These are phyloP conservation scores for Fusarium sp. DNA, from an alignment of 2,329 filamentous ascomycete genomes.

Conservation along the genomic window DNA sequence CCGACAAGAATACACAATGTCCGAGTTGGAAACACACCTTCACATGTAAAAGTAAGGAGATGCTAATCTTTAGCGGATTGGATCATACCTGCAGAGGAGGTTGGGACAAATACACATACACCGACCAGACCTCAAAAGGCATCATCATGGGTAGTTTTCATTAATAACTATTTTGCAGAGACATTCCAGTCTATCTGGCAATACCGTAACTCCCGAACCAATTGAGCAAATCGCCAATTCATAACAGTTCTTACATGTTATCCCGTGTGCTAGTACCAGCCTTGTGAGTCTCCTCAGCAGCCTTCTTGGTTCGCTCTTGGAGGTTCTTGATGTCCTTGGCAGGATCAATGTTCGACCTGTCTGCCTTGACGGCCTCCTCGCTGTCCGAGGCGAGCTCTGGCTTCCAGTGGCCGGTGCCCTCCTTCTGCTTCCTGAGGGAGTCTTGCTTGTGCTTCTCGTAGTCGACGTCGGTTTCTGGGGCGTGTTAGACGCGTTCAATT, in stretches of 20 bases:
- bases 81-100: background rate
- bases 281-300: conserved; percentile 58
- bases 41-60: background rate
- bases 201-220: conserved; percentile 14
- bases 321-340: conserved; percentile 57
- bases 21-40: too few species aligned
- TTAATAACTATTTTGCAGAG: conserved; percentile 20
- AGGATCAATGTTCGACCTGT: conserved; percentile 53
- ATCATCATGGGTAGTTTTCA: conserved; percentile 4
- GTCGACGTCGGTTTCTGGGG: conserved; percentile 50
- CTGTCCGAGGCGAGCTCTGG: conserved; percentile 79
- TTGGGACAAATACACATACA: background rate
- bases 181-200: conserved; percentile 11
- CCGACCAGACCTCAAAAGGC: background rate
- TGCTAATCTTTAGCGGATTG: background rate
- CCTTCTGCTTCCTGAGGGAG: conserved; percentile 71
- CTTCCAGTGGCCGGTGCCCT: conserved; percentile 79
- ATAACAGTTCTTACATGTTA: conserved; percentile 46
- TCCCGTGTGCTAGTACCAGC: conserved; percentile 59
- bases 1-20: background rate
- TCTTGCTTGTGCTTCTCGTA: conserved; percentile 70
- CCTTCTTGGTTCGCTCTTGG: conserved; percentile 67
- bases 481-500: conserved; percentile 3
- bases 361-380: conserved; percentile 80
- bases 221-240: background rate